These are phyloP conservation scores for Biscogniauxia marginata DNA, from an alignment of 2,329 filamentous ascomycete species.

Conservation along the genomic window DNA sequence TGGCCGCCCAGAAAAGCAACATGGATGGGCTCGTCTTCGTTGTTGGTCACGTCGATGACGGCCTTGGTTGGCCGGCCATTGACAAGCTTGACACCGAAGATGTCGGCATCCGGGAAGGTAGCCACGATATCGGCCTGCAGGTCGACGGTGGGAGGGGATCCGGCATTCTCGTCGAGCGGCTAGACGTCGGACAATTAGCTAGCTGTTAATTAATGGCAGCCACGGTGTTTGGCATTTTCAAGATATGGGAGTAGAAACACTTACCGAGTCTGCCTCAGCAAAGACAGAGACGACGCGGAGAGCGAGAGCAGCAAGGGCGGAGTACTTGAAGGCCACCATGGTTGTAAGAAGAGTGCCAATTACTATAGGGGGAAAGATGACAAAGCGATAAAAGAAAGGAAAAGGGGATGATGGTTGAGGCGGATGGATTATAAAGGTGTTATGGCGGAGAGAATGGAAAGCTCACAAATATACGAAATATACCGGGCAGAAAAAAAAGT, in stretches of 20 bases:
- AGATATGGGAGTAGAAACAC: conserved; percentile 8
- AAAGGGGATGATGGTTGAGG: not conserved
- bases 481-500: conserved; percentile 18
- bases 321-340: conserved; percentile 36
- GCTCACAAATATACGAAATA: too few species aligned
- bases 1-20: conserved; percentile 76
- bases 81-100: conserved; percentile 93
- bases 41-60: conserved; percentile 78
- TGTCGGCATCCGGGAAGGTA: conserved; percentile 68
- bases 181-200: conserved; percentile 9
- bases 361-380: not conserved
- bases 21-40: conserved; percentile 72
- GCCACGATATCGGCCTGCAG: conserved; percentile 65
- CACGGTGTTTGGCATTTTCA: not conserved
- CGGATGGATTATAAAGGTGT: not conserved
- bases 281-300: conserved; percentile 34
- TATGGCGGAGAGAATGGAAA: conserved; percentile 5
- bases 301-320: conserved; percentile 33
- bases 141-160: conserved; percentile 36
- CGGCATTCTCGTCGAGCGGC: conserved; percentile 27
- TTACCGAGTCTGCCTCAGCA: conserved; percentile 31
- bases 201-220: conserved; percentile 1
- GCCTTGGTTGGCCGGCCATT: conserved; percentile 86
- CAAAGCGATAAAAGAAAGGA: not conserved
- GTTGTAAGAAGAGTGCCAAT: conserved; percentile 10